These are phyloP conservation scores for Gnomoniopsis smithogilvyi DNA, from an alignment of 2,329 filamentous ascomycete species.

Conservation along the genomic window DNA sequence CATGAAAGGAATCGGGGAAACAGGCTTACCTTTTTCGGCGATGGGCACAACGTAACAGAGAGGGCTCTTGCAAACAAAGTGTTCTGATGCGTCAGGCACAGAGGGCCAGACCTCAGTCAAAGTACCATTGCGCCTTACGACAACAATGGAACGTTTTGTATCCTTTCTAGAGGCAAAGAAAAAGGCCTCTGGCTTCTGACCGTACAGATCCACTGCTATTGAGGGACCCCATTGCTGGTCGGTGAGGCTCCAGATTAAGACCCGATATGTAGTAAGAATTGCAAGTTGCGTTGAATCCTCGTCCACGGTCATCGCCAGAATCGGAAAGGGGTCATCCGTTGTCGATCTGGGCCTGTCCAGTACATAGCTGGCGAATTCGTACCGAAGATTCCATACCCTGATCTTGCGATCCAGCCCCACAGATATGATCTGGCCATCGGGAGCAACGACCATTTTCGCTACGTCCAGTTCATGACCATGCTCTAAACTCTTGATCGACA, in stretches of 20 bases:
- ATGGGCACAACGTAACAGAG: slow-evolving; percentile 48
- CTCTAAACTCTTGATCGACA: slow-evolving; percentile 59
- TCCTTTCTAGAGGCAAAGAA: slow-evolving; percentile 52
- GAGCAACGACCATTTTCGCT: slow-evolving; percentile 59
- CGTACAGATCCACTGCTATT: slow-evolving; percentile 51
- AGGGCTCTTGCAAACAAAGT: slow-evolving; percentile 49
- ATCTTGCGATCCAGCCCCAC: slow-evolving; percentile 69
- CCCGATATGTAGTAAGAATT: slow-evolving; percentile 55
- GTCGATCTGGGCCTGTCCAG: slow-evolving; percentile 35
- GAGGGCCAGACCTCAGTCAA: slow-evolving; percentile 56
- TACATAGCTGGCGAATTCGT: slow-evolving; percentile 38
- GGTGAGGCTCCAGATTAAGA: slow-evolving; percentile 62
- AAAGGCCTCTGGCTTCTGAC: slow-evolving; percentile 59
- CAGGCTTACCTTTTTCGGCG: slow-evolving; percentile 40
- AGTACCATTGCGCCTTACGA: slow-evolving; percentile 63
- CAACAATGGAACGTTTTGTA: slow-evolving; percentile 46
- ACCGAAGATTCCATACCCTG: slow-evolving; percentile 61
- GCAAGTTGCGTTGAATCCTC: slow-evolving; percentile 63
- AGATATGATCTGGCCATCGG: slow-evolving; percentile 64
- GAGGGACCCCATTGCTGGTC: slow-evolving; percentile 55
- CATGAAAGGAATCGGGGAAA: background rate
- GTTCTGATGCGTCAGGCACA: slow-evolving; percentile 37
- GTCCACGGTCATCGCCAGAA: slow-evolving; percentile 63
- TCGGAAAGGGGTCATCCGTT: slow-evolving; percentile 48
- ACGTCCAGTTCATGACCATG: slow-evolving; percentile 69